Percentiles rank a stretch among this genome's conserved stretches.
These are phyloP conservation scores for Zymoseptoria tritici DNA, from an alignment of 2,329 filamentous ascomycete species.

Conservation along the genomic window DNA sequence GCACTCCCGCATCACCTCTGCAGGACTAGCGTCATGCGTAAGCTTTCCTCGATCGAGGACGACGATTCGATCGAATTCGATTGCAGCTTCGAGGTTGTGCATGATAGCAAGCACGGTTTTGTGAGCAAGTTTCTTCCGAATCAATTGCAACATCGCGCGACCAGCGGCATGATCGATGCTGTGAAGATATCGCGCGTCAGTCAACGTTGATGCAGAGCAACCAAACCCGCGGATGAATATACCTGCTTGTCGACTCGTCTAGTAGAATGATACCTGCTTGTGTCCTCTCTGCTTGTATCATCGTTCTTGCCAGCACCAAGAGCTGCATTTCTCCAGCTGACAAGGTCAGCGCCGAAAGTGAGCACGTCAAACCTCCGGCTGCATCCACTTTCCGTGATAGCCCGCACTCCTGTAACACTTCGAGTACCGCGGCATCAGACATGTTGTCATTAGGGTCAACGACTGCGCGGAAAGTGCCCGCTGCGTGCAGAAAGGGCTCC, in stretches of 20 bases:
- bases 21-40: too few relatives aligned
- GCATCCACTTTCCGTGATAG: constrained; percentile 16
- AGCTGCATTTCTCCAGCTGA: constrained; percentile 46
- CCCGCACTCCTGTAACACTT: constrained; percentile 10
- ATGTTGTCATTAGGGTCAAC: constrained; percentile 8
- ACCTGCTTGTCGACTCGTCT: constrained; percentile 51
- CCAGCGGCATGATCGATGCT: constrained; percentile 1
- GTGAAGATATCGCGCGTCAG: not conserved
- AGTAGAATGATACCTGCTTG: constrained; percentile 50
- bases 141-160: not conserved
- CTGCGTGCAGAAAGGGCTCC: constrained; percentile 56
- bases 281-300: constrained; percentile 66
- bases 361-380: constrained; percentile 37
- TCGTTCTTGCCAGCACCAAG: constrained; percentile 54
- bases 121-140: not conserved
- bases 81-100: not conserved
- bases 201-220: too few relatives aligned
- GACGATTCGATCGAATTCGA: too few relatives aligned
- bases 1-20: too few relatives aligned
- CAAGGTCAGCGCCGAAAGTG: constrained; percentile 55
- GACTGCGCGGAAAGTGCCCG: constrained; percentile 55
- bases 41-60: too few relatives aligned
- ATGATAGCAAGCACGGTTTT: not conserved
- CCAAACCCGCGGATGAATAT: not conserved
- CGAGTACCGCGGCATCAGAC: constrained; percentile 12